These are phyloP conservation scores for Russula lepida DNA, from an alignment of 768 basidiomycete species.

Conservation along the genomic window DNA sequence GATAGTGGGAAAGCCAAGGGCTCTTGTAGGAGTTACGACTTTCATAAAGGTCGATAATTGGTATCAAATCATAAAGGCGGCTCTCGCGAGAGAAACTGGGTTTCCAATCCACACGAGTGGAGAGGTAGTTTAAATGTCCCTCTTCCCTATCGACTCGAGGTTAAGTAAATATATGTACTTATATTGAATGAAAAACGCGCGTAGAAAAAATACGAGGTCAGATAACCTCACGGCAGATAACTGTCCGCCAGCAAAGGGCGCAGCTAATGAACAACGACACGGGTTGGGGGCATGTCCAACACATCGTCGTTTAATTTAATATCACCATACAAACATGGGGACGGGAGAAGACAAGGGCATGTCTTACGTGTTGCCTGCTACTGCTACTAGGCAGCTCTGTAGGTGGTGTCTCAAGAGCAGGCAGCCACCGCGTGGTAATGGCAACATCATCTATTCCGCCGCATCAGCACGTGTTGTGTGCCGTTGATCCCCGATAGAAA, in stretches of 20 bases:
- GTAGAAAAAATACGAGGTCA: not conserved
- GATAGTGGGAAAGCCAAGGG: not conserved
- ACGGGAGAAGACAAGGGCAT: not conserved
- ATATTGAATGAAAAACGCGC: not conserved
- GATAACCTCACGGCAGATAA: not conserved
- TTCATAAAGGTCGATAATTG: not conserved
- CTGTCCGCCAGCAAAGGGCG: not conserved
- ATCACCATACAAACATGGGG: not conserved
- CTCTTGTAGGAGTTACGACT: not conserved
- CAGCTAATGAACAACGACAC: not conserved
- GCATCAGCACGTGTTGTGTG: slow-evolving; percentile 11
- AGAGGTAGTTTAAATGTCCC: not conserved
- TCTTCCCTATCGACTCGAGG: not conserved
- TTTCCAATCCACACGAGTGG: not conserved
- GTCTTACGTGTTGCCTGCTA: slow-evolving; percentile 2
- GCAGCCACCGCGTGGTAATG: slow-evolving; percentile 7
- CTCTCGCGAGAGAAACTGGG: not conserved
- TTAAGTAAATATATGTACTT: not conserved
- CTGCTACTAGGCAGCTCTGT: not conserved
- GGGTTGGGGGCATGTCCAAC: slow-evolving; percentile 2
- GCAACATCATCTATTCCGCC: slow-evolving; percentile 2
- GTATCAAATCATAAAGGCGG: not conserved
- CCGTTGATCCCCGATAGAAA: slow-evolving; percentile 8
- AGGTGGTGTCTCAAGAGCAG: not conserved
- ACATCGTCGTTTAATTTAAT: not conserved